phyloP scores from a whole-genome alignment of 2,329 filamentous ascomycete genomes.

The Trichoderma simmonsii region DNA sequence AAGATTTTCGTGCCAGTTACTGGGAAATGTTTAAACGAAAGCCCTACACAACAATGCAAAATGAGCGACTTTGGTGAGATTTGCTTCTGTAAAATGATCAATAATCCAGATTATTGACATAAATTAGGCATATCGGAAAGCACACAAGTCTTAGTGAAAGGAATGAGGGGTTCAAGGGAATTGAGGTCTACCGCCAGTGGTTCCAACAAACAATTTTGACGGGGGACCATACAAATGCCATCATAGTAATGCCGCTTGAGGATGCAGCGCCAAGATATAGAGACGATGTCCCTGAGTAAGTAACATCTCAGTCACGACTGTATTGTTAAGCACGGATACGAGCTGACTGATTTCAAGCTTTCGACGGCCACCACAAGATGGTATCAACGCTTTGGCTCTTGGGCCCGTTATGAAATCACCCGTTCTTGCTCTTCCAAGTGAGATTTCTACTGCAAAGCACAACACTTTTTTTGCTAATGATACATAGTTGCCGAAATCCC shows the following conservation, averaged over 20 bases:
- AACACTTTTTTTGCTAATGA: too few relatives aligned
- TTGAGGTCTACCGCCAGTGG: background rate
- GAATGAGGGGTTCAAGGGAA: background rate
- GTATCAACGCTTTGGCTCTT: background rate
- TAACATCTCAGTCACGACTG: background rate
- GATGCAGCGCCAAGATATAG: background rate
- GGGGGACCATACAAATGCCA: background rate
- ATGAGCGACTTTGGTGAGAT: background rate
- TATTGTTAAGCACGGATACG: rapidly evolving
- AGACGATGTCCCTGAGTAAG: background rate
- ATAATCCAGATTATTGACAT: background rate
- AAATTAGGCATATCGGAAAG: background rate
- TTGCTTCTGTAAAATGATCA: background rate
- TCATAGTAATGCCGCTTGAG: background rate
- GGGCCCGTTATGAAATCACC: background rate
- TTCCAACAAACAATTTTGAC: background rate
- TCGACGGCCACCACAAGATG: background rate
- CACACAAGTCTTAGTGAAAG: background rate
- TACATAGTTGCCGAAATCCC: background rate
- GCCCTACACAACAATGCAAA: background rate
- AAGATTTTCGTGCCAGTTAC: background rate
- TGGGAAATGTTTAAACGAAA: background rate
- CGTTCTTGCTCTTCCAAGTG: background rate
- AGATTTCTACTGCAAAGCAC: background rate
- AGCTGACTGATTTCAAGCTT: background rate